phyloP scores from a whole-genome alignment of 441 rosid species.

The Viola pubescens region DNA sequence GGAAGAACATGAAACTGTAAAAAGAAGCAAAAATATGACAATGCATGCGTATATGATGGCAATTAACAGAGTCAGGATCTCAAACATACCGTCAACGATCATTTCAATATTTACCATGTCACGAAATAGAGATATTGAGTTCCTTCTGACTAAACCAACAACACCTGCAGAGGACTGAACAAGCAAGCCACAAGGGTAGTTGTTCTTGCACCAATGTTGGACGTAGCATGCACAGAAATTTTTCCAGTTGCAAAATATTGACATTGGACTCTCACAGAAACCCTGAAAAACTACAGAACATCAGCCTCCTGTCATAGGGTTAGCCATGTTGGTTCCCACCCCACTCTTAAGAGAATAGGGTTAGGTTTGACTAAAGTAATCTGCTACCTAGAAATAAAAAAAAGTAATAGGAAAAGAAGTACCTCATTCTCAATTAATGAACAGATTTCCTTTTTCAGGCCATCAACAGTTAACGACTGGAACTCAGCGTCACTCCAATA shows the following conservation, averaged over 20 bases:
- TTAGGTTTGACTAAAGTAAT: slow-evolving; percentile 3
- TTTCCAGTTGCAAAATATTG: slow-evolving; percentile 70
- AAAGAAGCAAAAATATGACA: neutral
- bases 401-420: slow-evolving; percentile 2
- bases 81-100: slow-evolving; percentile 57
- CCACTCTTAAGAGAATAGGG: slow-evolving; percentile 11
- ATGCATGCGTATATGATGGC: neutral
- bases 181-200: slow-evolving; percentile 62
- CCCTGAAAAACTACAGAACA: slow-evolving; percentile 43
- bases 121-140: slow-evolving; percentile 73
- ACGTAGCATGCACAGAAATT: slow-evolving; percentile 68
- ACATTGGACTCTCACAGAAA: slow-evolving; percentile 41
- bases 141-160: slow-evolving; percentile 77
- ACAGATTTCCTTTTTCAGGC: slow-evolving; percentile 73
- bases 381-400: neutral
- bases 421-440: slow-evolving; percentile 84
- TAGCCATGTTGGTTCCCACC: slow-evolving; percentile 10
- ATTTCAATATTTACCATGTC: slow-evolving; percentile 60
- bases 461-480: slow-evolving; percentile 72
- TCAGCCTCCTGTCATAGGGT: slow-evolving; percentile 17
- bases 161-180: slow-evolving; percentile 50
- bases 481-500: slow-evolving; percentile 85
- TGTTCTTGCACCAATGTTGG: slow-evolving; percentile 79
- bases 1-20: slow-evolving; percentile 13
- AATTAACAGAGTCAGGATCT: slow-evolving; percentile 12